Base-by-base conservation (phyloP, 768 basidiomycete species). In the Sporobolomyces phaffii region DNA sequence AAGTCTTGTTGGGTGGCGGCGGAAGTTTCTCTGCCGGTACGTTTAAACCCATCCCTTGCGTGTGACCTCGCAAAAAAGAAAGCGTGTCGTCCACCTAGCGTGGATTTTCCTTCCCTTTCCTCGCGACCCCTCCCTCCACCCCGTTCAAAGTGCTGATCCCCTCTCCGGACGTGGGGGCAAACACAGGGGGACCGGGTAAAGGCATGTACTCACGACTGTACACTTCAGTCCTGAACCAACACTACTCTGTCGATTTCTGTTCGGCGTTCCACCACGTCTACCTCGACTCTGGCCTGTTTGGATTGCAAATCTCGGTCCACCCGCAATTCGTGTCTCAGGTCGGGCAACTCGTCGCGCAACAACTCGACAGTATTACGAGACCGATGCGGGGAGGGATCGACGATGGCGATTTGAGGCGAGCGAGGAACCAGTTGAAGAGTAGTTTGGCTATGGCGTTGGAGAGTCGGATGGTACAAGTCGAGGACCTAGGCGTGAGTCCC, bases 161-260 rank as follows among this genome's bases (percentile, higher is more conserved):
- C 38, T 45, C 43, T n/a, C n/a, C n/a, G n/a, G n/a, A n/a, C n/a
- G n/a, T n/a, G n/a, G n/a, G n/a, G n/a, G 57, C 18, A 1, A 9
- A 9, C 38, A 17, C 73, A 83, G 91, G 94, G 70, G 94, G 94
- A 5, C 94, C 94, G 3, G 94, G 94, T 20, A 98, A 98, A 80
- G 94, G 94, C 73, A 98, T 98, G 94, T 98, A 96, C 82, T 91
- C 92, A 38, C 87, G 94, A 29, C 80, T 97, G 33, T 97, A 98
- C 80, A 94, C 91, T 14, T 86, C 91, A 76, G 91, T 98, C 74
- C 85, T 98, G 64, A 97, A 98, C 77, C 88, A 90, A 75, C 90
- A 91, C 80, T 84, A 91, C 56, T 86, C 90, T 75, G 84, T 98
- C 74, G 94, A 98, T 77, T 90, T 92, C 77, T 97, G 93, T 77